Percentiles rank a stretch among this genome's conserved stretches.
Conservation (phyloP, 108 stramenopile genomes). For the Nitzschia sp. region DNA sequence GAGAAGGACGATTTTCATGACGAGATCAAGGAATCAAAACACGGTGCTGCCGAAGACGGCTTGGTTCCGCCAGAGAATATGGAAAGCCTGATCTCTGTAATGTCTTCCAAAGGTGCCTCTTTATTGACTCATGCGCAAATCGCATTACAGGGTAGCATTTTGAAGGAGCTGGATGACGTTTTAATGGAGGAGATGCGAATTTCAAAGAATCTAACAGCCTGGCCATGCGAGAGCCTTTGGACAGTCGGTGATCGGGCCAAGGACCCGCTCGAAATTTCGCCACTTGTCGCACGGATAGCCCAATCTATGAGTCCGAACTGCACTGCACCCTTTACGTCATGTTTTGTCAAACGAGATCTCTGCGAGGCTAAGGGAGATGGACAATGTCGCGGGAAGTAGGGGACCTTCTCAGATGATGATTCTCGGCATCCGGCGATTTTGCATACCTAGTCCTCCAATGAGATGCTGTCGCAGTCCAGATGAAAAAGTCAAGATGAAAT, state of each 20-base stretch:
- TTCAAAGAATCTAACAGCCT: constrained; percentile 55
- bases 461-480: no score
- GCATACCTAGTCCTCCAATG: no score
- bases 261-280: constrained; percentile 18
- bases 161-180: constrained; percentile 46
- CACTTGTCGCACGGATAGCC: constrained; percentile 29
- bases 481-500: no score
- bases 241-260: constrained; percentile 43
- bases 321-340: constrained; percentile 49
- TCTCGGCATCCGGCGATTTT: no score
- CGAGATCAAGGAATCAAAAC: not conserved
- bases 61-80: constrained; percentile 2
- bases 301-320: constrained; percentile 67
- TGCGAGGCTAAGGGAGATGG: constrained; percentile 74
- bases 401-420: no score
- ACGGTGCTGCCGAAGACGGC: constrained; percentile 21
- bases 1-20: constrained; percentile 22
- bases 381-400: constrained; percentile 32
- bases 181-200: constrained; percentile 57
- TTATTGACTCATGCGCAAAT: constrained; percentile 19
- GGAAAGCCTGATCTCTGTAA: not conserved
- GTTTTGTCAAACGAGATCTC: constrained; percentile 69
- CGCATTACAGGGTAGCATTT: constrained; percentile 12
- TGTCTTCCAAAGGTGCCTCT: constrained; percentile 10
- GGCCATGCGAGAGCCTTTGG: constrained; percentile 86